Base-by-base conservation (phyloP, 345 rosid species). In the Lagerstroemia speciosa region DNA sequence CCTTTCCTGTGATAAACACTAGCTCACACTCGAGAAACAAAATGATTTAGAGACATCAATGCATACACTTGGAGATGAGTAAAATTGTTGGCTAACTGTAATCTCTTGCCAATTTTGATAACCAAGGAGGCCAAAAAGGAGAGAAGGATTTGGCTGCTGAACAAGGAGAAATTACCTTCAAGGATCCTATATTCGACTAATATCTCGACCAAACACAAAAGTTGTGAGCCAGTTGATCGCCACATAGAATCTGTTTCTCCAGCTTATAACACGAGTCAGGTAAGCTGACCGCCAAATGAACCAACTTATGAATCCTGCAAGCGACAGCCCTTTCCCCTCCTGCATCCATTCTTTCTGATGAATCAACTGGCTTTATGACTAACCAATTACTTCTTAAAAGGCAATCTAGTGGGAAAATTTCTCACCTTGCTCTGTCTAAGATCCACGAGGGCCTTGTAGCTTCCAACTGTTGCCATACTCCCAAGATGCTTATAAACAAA, bases 251-350 rank as follows among this genome's bases (percentile, higher is more conserved):
- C 93, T 83, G 78, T 93, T 91, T 79, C 97, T 85, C 97, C 95
- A 93, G 83, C 96, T 93, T 67, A 93, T 69, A n/a, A 93, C 93
- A 17, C 97, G 90, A 0, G 98, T 90, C 66, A 93, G 87, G 79
- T 94, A 94, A 0, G 98, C 99, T n/a, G 99, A 91, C 14, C 97
- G 90, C 96, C 97, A 93, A 70, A 93, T 77, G 78, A 91, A 84
- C 96, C 96, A 93, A 73, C 98, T 91, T 60, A 67, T 19, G 52
- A 91, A 89, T 76, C 96, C 96, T 3, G 96, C 90, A 70, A 89
- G 29, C 34, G 97, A 79, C 68, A 93, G 48, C 31, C 95, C 96
- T 74, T 85, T 89, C 12, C 83, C 86, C 50, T 87, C 97, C 96
- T 93, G 87, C 29, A 10, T 55, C 73, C 64, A 64, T 33, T 41